Evolutionary conservation across 2,329 filamentous ascomycete species (phyloP).

Genomic region (Teratosphaeria nubilosa): DNA sequence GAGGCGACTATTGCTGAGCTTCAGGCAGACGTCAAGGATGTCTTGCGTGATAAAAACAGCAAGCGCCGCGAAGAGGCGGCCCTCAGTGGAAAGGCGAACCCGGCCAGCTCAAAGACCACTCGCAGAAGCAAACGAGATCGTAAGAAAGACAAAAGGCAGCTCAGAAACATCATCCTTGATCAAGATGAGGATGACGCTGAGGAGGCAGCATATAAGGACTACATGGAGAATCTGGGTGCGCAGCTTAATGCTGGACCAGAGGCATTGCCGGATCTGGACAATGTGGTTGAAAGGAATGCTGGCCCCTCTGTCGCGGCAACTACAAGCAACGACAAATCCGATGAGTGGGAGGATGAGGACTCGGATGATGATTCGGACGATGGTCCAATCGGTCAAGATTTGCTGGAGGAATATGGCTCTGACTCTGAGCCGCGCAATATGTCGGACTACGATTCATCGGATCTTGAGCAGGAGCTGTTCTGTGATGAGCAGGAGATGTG

Average conservation of each 20-base stretch:
- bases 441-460: conserved; percentile 27
- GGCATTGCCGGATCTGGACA: neutral
- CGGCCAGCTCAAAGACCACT: conserved; percentile 2
- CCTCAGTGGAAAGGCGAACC: neutral
- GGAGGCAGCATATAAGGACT: conserved; percentile 48
- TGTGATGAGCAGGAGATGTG: conserved; percentile 24
- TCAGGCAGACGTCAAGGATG: conserved; percentile 16
- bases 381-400: conserved; percentile 8
- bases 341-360: conserved; percentile 25
- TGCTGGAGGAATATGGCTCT: conserved; percentile 17
- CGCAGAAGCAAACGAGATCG: conserved; percentile 21
- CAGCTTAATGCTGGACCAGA: conserved; percentile 11
- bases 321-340: conserved; percentile 9
- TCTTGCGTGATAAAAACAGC: conserved; percentile 16
- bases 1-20: conserved; percentile 13
- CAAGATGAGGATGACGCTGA: conserved; percentile 42
- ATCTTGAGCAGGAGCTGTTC: conserved; percentile 24
- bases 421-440: conserved; percentile 31
- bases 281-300: neutral
- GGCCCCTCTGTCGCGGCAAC: neutral
- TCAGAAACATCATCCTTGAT: conserved; percentile 13
- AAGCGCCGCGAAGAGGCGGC: conserved; percentile 10
- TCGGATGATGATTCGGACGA: conserved; percentile 3
- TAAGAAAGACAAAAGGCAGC: conserved; percentile 23
- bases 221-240: conserved; percentile 55